These are phyloP conservation scores for Suhomyces bribrorum DNA, from an alignment of 1,139 yeast genomes.

Conservation along the genomic window DNA sequence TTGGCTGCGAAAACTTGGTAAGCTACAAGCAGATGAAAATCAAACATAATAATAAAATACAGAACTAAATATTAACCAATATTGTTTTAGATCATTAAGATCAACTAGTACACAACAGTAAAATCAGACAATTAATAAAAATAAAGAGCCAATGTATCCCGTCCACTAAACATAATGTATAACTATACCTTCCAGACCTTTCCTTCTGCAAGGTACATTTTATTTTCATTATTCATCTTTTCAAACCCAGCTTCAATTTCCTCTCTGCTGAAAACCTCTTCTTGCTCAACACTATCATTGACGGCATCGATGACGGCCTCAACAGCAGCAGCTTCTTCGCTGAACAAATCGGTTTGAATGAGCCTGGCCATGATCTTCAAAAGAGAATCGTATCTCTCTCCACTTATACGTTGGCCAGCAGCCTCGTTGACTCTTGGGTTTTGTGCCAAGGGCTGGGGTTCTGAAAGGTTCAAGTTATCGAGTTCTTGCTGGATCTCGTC, in stretches of 20 bases:
- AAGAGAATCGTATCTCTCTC: slow-evolving; percentile 50
- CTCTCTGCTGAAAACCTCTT: slow-evolving; percentile 53
- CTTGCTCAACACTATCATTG: slow-evolving; percentile 58
- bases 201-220: slow-evolving; percentile 62
- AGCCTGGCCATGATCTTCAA: slow-evolving; percentile 49
- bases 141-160: slow-evolving; percentile 2
- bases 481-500: slow-evolving; percentile 28
- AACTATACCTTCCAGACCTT: slow-evolving; percentile 57
- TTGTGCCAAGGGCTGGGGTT: slow-evolving; percentile 30
- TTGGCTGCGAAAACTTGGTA: no score
- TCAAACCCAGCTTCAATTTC: slow-evolving; percentile 59
- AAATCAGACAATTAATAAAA: background rate
- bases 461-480: slow-evolving; percentile 27
- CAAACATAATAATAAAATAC: slow-evolving; percentile 3
- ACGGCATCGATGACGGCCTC: slow-evolving; percentile 46
- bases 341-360: slow-evolving; percentile 49
- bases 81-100: slow-evolving; percentile 3
- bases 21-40: no score
- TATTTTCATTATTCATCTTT: slow-evolving; percentile 55
- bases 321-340: slow-evolving; percentile 48
- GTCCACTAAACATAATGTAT: background rate
- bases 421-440: slow-evolving; percentile 20
- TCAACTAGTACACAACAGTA: background rate
- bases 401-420: slow-evolving; percentile 36
- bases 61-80: slow-evolving; percentile 6